Conservation (phyloP, 331 rosid species). For the Dryas integrifolia region DNA sequence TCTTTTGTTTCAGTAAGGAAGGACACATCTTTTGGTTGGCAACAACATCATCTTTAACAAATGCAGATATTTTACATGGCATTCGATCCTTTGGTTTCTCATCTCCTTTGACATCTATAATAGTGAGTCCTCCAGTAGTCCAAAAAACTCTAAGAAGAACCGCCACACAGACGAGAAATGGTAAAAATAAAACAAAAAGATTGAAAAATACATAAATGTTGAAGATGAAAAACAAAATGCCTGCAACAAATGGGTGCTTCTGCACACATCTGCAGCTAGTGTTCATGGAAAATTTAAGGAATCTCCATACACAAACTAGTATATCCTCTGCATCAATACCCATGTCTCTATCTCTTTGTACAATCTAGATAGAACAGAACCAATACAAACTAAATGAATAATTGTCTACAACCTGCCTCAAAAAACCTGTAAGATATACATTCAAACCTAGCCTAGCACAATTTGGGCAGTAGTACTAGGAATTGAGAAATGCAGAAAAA, state of each 20-base stretch:
- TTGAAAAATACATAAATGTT: conserved; percentile 49
- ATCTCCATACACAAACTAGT: conserved; percentile 36
- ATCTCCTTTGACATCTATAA: conserved; percentile 32
- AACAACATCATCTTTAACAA: conserved; percentile 20
- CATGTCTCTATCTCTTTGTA: conserved; percentile 39
- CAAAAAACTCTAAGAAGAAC: conserved; percentile 57
- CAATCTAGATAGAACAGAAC: neutral
- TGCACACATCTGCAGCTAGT: conserved; percentile 39
- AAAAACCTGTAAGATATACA: conserved; percentile 1
- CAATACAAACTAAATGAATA: neutral
- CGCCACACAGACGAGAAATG: conserved; percentile 50
- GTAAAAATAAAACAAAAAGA: conserved; percentile 52
- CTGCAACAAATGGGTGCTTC: conserved; percentile 49
- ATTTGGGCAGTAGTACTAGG: neutral
- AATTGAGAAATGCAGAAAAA: conserved; percentile 2
- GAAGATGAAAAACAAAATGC: conserved; percentile 25
- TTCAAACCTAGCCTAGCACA: conserved; percentile 4
- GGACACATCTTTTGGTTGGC: conserved; percentile 25
- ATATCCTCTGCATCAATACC: conserved; percentile 52
- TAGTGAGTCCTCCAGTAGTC: conserved; percentile 64
- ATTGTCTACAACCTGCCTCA: neutral
- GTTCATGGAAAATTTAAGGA: conserved; percentile 30
- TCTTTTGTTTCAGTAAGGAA: conserved; percentile 39
- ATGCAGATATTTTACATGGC: conserved; percentile 5
- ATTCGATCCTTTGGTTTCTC: conserved; percentile 17